A percentile compares a stretch with the other conserved stretches of the same genome.
phyloP scores from a whole-genome alignment of 768 basidiomycete species.

The Boletus insuetus region DNA sequence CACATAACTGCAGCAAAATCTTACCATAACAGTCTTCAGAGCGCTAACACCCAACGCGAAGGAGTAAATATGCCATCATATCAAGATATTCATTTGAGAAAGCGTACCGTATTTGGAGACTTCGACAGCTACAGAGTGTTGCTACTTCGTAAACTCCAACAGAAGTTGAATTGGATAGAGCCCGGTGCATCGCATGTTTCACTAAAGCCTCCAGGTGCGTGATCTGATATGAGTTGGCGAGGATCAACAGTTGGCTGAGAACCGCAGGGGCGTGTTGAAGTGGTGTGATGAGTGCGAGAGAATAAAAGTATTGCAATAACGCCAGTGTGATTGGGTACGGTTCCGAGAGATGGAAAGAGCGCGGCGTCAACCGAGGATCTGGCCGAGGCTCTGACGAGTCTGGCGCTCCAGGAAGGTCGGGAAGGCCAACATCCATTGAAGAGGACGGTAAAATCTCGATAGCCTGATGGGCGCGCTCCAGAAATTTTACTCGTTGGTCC shows the following conservation, averaged over 20 bases:
- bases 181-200: conserved; percentile 93
- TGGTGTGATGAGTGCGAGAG: conserved; percentile 80
- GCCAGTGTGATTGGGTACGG: conserved; percentile 88
- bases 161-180: conserved; percentile 78
- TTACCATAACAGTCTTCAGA: conserved; percentile 80
- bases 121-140: conserved; percentile 83
- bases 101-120: conserved; percentile 82
- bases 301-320: conserved; percentile 92
- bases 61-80: conserved; percentile 8
- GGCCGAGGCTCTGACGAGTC: conserved; percentile 51
- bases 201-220: conserved; percentile 72
- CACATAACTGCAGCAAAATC: conserved; percentile 11
- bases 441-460: conserved; percentile 60
- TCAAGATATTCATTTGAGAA: conserved; percentile 11
- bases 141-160: conserved; percentile 95
- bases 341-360: conserved; percentile 79
- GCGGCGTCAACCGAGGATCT: conserved; percentile 79
- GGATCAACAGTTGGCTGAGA: conserved; percentile 78
- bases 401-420: conserved; percentile 54
- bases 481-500: conserved; percentile 58
- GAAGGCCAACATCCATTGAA: conserved; percentile 59
- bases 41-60: conserved; percentile 43
- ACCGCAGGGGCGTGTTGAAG: conserved; percentile 90
- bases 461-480: conserved; percentile 53
- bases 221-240: conserved; percentile 81